Evolutionary conservation across 495 filamentous ascomycete genomes (phyloP).

Genomic region (Xylona heveae): DNA sequence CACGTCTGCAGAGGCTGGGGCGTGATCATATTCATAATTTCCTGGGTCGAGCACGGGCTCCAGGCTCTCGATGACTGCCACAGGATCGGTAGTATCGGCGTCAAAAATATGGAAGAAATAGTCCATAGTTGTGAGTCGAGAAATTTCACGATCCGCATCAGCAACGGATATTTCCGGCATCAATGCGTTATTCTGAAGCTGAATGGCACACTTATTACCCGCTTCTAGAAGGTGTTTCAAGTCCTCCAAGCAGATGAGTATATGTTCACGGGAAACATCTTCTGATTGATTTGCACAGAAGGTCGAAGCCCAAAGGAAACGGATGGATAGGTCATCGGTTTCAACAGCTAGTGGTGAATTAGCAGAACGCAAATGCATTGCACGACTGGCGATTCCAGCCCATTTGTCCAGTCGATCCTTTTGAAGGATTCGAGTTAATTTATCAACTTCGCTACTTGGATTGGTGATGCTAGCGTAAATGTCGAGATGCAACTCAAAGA

Average conservation of each 20-base stretch:
- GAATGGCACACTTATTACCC: slow-evolving; percentile 24
- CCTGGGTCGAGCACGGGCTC: slow-evolving; percentile 84
- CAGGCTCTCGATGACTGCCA: slow-evolving; percentile 69
- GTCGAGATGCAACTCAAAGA: slow-evolving; percentile 82
- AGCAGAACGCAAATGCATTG: slow-evolving; percentile 23
- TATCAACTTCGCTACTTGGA: slow-evolving; percentile 45
- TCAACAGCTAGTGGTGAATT: slow-evolving; percentile 11
- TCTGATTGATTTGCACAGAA: slow-evolving; percentile 50
- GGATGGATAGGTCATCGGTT: slow-evolving; percentile 19
- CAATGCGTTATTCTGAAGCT: slow-evolving; percentile 61
- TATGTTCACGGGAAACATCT: slow-evolving; percentile 48
- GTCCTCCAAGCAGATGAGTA: slow-evolving; percentile 62
- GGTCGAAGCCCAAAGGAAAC: slow-evolving; percentile 71
- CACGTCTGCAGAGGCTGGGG: no score
- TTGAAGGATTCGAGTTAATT: slow-evolving; percentile 32
- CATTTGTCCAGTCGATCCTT: slow-evolving; percentile 54
- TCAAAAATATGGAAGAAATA: slow-evolving; percentile 79
- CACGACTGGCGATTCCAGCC: slow-evolving; percentile 44
- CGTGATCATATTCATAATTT: no score
- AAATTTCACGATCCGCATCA: slow-evolving; percentile 73
- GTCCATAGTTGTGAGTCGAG: slow-evolving; percentile 81
- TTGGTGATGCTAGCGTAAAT: slow-evolving; percentile 58
- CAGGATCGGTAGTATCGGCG: slow-evolving; percentile 41
- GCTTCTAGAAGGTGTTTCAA: slow-evolving; percentile 29
- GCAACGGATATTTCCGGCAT: slow-evolving; percentile 75